These are phyloP conservation scores for Colletotrichum abscissum DNA, from an alignment of 2,329 filamentous ascomycete species.

Conservation along the genomic window DNA sequence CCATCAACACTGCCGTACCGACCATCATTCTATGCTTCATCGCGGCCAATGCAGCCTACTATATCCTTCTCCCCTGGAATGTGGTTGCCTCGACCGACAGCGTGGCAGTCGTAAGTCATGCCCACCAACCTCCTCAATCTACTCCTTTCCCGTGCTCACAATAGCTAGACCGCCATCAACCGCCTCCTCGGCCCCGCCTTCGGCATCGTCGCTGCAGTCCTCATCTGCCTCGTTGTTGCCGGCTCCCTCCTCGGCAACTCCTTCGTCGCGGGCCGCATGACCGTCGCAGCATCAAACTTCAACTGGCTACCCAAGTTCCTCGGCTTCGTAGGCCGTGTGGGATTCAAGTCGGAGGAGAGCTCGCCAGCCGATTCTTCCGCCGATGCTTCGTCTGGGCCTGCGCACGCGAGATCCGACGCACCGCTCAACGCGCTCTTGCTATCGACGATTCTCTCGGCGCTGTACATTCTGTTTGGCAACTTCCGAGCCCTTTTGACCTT, in stretches of 20 bases:
- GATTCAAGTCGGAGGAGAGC: slow-evolving; percentile 39
- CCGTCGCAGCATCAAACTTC: slow-evolving; percentile 66
- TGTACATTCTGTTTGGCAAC: slow-evolving; percentile 70
- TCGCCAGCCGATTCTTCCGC: slow-evolving; percentile 13
- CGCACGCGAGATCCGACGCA: slow-evolving; percentile 53
- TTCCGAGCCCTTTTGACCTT: slow-evolving; percentile 72
- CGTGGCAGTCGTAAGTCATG: slow-evolving; percentile 67
- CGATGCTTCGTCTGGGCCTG: neutral
- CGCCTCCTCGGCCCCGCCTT: slow-evolving; percentile 64
- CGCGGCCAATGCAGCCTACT: slow-evolving; percentile 70
- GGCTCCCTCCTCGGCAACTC: slow-evolving; percentile 72
- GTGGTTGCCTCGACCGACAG: slow-evolving; percentile 69
- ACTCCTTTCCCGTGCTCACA: slow-evolving; percentile 16
- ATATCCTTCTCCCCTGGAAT: slow-evolving; percentile 70
- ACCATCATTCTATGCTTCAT: slow-evolving; percentile 71
- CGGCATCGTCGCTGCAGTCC: slow-evolving; percentile 63
- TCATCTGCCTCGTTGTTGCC: slow-evolving; percentile 71
- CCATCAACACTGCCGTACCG: slow-evolving; percentile 70
- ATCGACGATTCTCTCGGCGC: slow-evolving; percentile 58
- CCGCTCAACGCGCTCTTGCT: slow-evolving; percentile 66
- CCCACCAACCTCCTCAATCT: neutral
- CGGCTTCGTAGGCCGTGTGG: slow-evolving; percentile 56
- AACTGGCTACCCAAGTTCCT: slow-evolving; percentile 62
- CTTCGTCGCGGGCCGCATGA: slow-evolving; percentile 71
- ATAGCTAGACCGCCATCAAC: slow-evolving; percentile 63